Percentiles rank a stretch among this genome's conserved stretches.
phyloP scores from a whole-genome alignment of 2,329 filamentous ascomycete species.

The Ceratocystis lukuohia region DNA sequence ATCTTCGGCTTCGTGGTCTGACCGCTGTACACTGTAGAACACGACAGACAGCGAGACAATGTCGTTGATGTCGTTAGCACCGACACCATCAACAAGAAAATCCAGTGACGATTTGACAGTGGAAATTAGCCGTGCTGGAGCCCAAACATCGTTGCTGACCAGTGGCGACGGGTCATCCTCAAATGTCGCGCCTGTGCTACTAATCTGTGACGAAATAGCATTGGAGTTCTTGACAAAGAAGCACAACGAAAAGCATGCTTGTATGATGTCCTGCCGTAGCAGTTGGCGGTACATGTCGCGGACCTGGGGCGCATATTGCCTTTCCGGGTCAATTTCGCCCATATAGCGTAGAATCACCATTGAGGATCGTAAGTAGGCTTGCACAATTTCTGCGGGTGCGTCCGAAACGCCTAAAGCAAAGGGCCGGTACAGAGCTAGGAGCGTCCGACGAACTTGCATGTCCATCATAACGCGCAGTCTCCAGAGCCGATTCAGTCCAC shows the following conservation, averaged over 20 bases:
- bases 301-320: slow-evolving; percentile 35
- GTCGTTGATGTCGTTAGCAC: slow-evolving; percentile 38
- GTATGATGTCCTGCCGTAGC: slow-evolving; percentile 40
- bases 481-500: slow-evolving; percentile 39
- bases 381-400: slow-evolving; percentile 38
- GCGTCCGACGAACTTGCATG: slow-evolving; percentile 40
- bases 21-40: slow-evolving; percentile 32
- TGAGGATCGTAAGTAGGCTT: slow-evolving; percentile 40
- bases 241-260: slow-evolving; percentile 42
- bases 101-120: slow-evolving; percentile 37
- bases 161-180: slow-evolving; percentile 14
- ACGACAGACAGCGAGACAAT: slow-evolving; percentile 37
- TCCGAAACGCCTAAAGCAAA: slow-evolving; percentile 40
- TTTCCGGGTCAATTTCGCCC: slow-evolving; percentile 38
- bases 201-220: slow-evolving; percentile 11
- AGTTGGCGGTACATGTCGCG: slow-evolving; percentile 41
- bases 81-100: slow-evolving; percentile 33
- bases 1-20: slow-evolving; percentile 32
- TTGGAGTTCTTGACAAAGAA: slow-evolving; percentile 34
- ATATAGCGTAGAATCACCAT: slow-evolving; percentile 43
- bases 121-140: slow-evolving; percentile 29
- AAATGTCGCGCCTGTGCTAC: not conserved
- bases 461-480: slow-evolving; percentile 38
- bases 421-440: slow-evolving; percentile 41
- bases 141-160: slow-evolving; percentile 27